phyloP scores from a whole-genome alignment of 257 asterid species.

The Nicotiana knightiana region DNA sequence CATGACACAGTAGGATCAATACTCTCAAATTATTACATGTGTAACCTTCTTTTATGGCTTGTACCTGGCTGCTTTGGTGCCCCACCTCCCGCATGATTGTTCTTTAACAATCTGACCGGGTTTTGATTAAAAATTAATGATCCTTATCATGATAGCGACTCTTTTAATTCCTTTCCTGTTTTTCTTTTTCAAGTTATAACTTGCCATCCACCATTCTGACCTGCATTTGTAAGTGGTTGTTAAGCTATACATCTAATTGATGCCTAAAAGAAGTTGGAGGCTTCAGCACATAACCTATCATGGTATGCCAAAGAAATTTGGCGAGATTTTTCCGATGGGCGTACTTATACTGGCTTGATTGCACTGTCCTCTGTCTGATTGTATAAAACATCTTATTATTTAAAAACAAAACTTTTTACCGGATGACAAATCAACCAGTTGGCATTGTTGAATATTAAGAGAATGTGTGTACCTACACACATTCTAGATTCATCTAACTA shows the following conservation, averaged over 20 bases:
- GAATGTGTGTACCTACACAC: background rate
- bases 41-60: constrained; percentile 1
- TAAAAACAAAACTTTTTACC: too few relatives aligned
- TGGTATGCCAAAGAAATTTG: background rate
- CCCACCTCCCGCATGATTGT: background rate
- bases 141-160: background rate
- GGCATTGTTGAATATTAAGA: background rate
- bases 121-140: background rate
- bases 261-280: background rate
- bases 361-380: background rate
- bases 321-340: background rate
- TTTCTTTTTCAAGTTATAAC: background rate
- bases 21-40: background rate
- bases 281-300: background rate
- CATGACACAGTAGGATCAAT: background rate
- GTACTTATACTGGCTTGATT: background rate
- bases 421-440: background rate
- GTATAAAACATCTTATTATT: too few relatives aligned
- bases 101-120: background rate
- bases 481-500: too few relatives aligned
- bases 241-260: background rate
- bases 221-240: background rate
- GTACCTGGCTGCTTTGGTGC: background rate
- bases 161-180: background rate
- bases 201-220: background rate